Percentiles rank a stretch among this genome's conserved stretches.
Conservation (phyloP, 257 asterid genomes). For the Jasminum sambac region DNA sequence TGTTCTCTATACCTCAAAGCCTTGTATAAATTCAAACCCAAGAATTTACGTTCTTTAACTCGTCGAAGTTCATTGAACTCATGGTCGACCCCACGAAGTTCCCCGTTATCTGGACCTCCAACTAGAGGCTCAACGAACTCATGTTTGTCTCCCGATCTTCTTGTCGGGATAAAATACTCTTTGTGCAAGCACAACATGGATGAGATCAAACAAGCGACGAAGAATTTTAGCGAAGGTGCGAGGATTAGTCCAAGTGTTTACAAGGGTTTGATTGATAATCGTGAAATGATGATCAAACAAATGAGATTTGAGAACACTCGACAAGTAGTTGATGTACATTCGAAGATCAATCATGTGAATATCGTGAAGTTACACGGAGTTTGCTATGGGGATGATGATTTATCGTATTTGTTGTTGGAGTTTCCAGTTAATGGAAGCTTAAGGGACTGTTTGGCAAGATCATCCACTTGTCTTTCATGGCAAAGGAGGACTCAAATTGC, state of each 20-base stretch:
- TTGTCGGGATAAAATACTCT: slow-evolving; percentile 57
- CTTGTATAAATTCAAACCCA: slow-evolving; percentile 37
- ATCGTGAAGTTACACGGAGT: slow-evolving; percentile 65
- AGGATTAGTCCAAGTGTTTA: slow-evolving; percentile 36
- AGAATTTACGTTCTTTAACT: slow-evolving; percentile 15
- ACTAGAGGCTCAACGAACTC: slow-evolving; percentile 50
- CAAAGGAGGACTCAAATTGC: slow-evolving; percentile 60
- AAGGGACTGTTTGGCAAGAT: slow-evolving; percentile 43
- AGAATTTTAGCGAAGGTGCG: slow-evolving; percentile 32
- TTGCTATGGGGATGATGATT: slow-evolving; percentile 48
- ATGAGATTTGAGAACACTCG: slow-evolving; percentile 44
- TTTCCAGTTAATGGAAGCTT: slow-evolving; percentile 57
- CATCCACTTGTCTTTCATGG: slow-evolving; percentile 47
- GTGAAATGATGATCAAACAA: slow-evolving; percentile 48
- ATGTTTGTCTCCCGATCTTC: slow-evolving; percentile 70
- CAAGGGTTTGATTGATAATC: slow-evolving; percentile 45
- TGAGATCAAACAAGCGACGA: slow-evolving; percentile 50
- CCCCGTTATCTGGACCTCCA: slow-evolving; percentile 41
- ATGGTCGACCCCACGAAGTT: slow-evolving; percentile 51
- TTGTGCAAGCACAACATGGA: slow-evolving; percentile 46
- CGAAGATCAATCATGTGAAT: slow-evolving; percentile 69
- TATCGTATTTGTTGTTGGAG: slow-evolving; percentile 61
- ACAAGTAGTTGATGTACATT: slow-evolving; percentile 56
- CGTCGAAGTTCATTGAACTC: slow-evolving; percentile 39
- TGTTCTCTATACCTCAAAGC: slow-evolving; percentile 44